These are phyloP conservation scores for rapeseed (Brassica napus) DNA, from an alignment of 345 rosid species.

Conservation along the genomic window DNA sequence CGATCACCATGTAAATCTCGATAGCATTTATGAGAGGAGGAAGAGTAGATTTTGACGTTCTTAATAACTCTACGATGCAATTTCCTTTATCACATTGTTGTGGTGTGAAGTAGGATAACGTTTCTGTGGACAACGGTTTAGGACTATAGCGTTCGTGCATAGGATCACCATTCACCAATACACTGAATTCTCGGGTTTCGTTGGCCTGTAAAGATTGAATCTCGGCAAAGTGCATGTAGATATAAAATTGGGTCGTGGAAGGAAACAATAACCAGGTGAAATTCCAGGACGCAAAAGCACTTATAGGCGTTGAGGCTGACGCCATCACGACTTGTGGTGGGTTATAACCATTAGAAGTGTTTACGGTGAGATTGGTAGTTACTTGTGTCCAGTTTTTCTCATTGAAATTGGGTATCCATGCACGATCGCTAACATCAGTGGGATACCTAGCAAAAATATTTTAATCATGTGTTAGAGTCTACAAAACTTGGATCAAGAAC, in stretches of 20 bases:
- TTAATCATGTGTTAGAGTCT: neutral
- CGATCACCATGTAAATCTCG: slow-evolving; percentile 30
- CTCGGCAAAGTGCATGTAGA: slow-evolving; percentile 41
- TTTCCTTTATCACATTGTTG: slow-evolving; percentile 12
- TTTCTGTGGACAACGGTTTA: neutral
- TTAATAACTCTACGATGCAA: slow-evolving; percentile 22
- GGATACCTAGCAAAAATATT: slow-evolving; percentile 24
- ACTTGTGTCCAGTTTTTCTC: slow-evolving; percentile 22
- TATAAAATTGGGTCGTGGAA: slow-evolving; percentile 21
- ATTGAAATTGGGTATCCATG: slow-evolving; percentile 27
- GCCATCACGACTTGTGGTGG: slow-evolving; percentile 30
- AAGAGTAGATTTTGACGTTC: slow-evolving; percentile 29
- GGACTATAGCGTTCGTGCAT: slow-evolving; percentile 21
- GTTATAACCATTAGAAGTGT: slow-evolving; percentile 14
- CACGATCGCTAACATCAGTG: slow-evolving; percentile 31
- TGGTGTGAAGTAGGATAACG: slow-evolving; percentile 4
- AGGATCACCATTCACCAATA: neutral
- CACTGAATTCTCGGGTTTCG: slow-evolving; percentile 28
- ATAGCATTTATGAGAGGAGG: slow-evolving; percentile 40
- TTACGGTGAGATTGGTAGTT: slow-evolving; percentile 11
- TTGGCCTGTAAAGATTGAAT: slow-evolving; percentile 5
- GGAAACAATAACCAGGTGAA: slow-evolving; percentile 7
- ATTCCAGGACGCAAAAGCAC: slow-evolving; percentile 22
- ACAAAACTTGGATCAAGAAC: neutral
- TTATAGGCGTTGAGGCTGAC: slow-evolving; percentile 36